These are phyloP conservation scores for Alternaria rosae DNA, from an alignment of 2,329 filamentous ascomycete genomes.

Conservation along the genomic window DNA sequence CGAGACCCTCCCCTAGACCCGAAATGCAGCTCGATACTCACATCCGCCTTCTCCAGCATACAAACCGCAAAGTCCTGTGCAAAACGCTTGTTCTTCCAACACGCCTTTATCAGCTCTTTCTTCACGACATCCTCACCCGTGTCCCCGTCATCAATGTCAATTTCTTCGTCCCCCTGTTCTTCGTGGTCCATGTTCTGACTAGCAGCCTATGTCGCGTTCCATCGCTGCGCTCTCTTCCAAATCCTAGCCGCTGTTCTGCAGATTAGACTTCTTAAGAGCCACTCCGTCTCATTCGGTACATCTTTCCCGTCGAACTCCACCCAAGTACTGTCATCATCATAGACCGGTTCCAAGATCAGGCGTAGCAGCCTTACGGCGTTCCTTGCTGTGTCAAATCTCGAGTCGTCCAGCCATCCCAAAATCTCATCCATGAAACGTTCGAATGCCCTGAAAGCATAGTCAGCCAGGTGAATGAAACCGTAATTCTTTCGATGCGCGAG, in stretches of 20 bases:
- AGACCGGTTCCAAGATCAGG: too few relatives aligned
- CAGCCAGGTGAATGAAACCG: too few relatives aligned
- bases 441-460: too few relatives aligned
- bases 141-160: neutral
- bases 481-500: too few relatives aligned
- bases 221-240: neutral
- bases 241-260: neutral
- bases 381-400: neutral
- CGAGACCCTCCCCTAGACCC: too few relatives aligned
- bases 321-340: neutral
- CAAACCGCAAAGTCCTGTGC: neutral
- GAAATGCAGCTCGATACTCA: too few relatives aligned
- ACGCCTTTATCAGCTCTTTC: neutral
- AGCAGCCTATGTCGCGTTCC: neutral
- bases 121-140: neutral
- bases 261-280: neutral
- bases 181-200: neutral
- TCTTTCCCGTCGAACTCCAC: neutral
- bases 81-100: neutral
- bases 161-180: neutral
- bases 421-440: too few relatives aligned
- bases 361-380: neutral
- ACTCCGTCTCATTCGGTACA: neutral
- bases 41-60: neutral
- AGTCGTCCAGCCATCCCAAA: neutral